Conservation (phyloP, 108 stramenopile species). For the Hondaea fermentalgiana region DNA sequence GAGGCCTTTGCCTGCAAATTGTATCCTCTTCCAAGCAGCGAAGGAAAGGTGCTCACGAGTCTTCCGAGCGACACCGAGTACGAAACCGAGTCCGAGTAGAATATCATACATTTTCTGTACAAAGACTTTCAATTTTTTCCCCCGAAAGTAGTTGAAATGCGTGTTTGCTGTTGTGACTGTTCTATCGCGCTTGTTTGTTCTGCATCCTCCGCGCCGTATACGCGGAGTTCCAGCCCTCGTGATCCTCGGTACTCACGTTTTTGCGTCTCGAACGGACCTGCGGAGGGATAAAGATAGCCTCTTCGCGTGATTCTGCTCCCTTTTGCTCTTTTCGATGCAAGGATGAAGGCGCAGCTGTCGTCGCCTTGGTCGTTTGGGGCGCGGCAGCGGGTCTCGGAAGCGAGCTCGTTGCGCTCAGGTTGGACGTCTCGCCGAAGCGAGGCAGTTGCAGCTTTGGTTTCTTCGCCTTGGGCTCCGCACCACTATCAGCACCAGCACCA, state of each 20-base stretch:
- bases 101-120: neutral
- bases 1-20: neutral
- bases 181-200: neutral
- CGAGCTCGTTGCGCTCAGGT: neutral
- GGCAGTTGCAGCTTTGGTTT: neutral
- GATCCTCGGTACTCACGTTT: constrained; percentile 3
- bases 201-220: neutral
- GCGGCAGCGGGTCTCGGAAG: neutral
- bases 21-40: neutral
- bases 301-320: neutral
- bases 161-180: neutral
- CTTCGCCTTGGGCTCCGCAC: neutral
- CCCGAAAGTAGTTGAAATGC: neutral
- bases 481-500: no score
- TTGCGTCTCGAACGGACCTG: neutral
- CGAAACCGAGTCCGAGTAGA: neutral
- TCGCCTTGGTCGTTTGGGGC: neutral
- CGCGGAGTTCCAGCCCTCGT: neutral
- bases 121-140: neutral
- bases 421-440: neutral
- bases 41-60: neutral
- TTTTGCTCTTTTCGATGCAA: neutral
- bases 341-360: neutral
- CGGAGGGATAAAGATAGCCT: neutral
- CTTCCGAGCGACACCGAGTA: neutral